Percentiles rank a stretch among this genome's conserved stretches.
These are phyloP conservation scores for Monosporascus sp. DNA, from an alignment of 2,329 filamentous ascomycete genomes.

Conservation along the genomic window DNA sequence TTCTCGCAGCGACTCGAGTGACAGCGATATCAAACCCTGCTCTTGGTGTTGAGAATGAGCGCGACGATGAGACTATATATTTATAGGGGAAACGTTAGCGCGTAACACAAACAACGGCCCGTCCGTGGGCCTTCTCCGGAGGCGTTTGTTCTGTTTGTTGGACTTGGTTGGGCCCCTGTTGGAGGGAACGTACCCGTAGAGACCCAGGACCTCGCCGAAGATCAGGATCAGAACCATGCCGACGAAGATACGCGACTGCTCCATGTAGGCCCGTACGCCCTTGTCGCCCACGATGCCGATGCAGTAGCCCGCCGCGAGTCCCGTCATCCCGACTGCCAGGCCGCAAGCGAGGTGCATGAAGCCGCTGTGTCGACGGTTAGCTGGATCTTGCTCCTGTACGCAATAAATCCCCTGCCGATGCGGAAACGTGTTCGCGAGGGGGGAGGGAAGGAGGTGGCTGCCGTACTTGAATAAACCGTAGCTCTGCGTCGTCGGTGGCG, in stretches of 20 bases:
- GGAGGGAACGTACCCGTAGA: slow-evolving; percentile 70
- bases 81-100: too few relatives aligned
- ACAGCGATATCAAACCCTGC: slow-evolving; percentile 47
- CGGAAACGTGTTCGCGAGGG: background rate
- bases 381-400: slow-evolving; percentile 2
- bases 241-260: slow-evolving; percentile 91
- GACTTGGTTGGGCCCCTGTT: slow-evolving; percentile 23
- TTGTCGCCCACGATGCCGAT: slow-evolving; percentile 95
- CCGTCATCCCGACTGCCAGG: slow-evolving; percentile 84
- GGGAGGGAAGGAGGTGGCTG: background rate
- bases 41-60: slow-evolving; percentile 87
- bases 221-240: slow-evolving; percentile 98
- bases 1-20: too few relatives aligned
- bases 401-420: background rate
- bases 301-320: slow-evolving; percentile 89
- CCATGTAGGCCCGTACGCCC: slow-evolving; percentile 92
- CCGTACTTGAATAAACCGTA: slow-evolving; percentile 82
- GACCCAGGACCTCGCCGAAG: slow-evolving; percentile 93
- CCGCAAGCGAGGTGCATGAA: slow-evolving; percentile 94
- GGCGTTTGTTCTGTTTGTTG: too few relatives aligned
- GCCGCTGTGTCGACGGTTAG: slow-evolving; percentile 46
- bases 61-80: slow-evolving; percentile 75
- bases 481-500: slow-evolving; percentile 58
- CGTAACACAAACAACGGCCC: too few relatives aligned
- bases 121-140: too few relatives aligned